Evolutionary conservation across 176 grass and related monocot species (phyloP).

Genomic region (Carex scoparia): DNA sequence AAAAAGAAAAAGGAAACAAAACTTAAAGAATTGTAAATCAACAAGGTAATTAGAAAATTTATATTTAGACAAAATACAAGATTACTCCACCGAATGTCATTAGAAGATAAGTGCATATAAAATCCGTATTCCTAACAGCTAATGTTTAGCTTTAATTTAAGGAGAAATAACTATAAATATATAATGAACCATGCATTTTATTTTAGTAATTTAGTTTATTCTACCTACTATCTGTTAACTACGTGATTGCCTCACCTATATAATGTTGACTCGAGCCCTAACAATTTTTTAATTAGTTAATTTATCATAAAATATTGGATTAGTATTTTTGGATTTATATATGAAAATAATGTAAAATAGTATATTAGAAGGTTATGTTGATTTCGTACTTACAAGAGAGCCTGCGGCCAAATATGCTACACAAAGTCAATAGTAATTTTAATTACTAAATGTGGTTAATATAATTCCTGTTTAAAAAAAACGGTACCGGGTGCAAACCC

Average conservation of each 20-base stretch:
- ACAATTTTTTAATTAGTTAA: not conserved
- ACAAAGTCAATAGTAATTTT: not conserved
- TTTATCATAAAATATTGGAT: not conserved
- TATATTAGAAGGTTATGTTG: not conserved
- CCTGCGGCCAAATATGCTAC: not conserved
- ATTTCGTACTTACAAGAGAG: not conserved
- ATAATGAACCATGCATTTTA: slow-evolving; percentile 20
- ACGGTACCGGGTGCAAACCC: no score
- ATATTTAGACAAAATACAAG: not conserved
- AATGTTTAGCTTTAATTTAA: slow-evolving; percentile 13
- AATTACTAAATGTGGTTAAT: not conserved
- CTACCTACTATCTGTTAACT: slow-evolving; percentile 6
- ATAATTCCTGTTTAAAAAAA: not conserved
- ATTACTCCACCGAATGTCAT: not conserved
- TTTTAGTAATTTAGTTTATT: slow-evolving; percentile 5
- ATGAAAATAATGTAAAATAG: not conserved
- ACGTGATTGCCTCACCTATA: slow-evolving; percentile 58
- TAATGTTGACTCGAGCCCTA: slow-evolving; percentile 1
- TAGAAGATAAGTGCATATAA: not conserved
- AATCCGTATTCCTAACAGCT: not conserved
- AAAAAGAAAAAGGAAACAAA: not conserved
- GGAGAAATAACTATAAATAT: not conserved
- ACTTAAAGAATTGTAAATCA: no score
- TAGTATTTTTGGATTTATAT: not conserved
- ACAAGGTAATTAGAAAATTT: no score